Percentiles rank a stretch among this genome's conserved stretches.
These are phyloP conservation scores for Magnolia changhungtana DNA, from an alignment of 164 flowering plant genomes.

Conservation along the genomic window DNA sequence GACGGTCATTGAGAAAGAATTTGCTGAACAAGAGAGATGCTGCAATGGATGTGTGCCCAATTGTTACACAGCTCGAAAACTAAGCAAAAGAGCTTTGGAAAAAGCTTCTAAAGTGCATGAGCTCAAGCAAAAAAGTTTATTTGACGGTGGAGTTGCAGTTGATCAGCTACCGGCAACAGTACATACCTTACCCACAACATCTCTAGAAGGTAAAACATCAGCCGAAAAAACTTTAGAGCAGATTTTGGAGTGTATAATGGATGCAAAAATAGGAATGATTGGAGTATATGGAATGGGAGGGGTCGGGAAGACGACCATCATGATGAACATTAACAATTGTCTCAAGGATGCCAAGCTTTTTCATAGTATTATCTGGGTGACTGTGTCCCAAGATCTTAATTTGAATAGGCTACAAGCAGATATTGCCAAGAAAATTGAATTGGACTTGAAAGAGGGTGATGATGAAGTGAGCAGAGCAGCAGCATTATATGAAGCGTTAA, in stretches of 20 bases:
- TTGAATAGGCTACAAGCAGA: background rate
- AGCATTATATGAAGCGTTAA: background rate
- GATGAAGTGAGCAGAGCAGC: background rate
- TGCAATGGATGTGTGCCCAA: background rate
- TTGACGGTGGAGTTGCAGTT: slow-evolving; percentile 1
- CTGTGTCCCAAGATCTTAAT: background rate
- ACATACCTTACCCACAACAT: background rate
- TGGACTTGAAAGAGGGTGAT: background rate
- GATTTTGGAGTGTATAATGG: slow-evolving; percentile 3
- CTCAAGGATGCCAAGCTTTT: background rate
- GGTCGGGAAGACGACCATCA: slow-evolving; percentile 19
- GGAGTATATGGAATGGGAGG: slow-evolving; percentile 21
- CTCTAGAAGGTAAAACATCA: background rate
- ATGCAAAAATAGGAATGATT: slow-evolving; percentile 2
- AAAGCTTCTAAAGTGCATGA: background rate
- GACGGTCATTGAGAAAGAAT: background rate
- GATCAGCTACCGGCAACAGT: background rate
- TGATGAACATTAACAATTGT: slow-evolving; percentile 10
- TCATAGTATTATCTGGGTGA: background rate
- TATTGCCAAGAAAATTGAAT: slow-evolving; percentile 4
- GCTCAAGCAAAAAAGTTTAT: slow-evolving; percentile 3
- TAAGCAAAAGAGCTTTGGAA: background rate
- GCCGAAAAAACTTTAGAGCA: background rate
- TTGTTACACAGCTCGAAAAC: background rate
- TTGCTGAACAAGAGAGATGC: background rate